These are phyloP conservation scores for Apiospora phragmitis DNA, from an alignment of 2,329 filamentous ascomycete genomes.

Conservation along the genomic window DNA sequence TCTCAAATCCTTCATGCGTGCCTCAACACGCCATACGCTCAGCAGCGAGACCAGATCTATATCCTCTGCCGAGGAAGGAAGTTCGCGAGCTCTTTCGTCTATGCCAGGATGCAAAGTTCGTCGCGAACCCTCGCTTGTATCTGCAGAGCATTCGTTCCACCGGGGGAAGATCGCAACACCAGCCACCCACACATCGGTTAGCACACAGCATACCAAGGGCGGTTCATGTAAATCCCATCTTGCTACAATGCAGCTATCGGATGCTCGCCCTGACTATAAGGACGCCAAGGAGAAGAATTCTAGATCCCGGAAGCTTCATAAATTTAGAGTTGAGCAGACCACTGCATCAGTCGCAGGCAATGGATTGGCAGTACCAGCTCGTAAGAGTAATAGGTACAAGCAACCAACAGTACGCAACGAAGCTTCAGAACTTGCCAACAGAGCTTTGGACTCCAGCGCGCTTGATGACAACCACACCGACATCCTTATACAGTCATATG, in stretches of 20 bases:
- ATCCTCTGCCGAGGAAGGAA: slow-evolving; percentile 14
- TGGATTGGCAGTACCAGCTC: background rate
- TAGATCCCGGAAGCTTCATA: background rate
- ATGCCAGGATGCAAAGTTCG: slow-evolving; percentile 1
- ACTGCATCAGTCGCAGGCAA: background rate
- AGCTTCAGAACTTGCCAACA: background rate
- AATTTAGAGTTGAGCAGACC: background rate
- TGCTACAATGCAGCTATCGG: background rate
- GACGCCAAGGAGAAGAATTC: background rate
- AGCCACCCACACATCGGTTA: background rate
- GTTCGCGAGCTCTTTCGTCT: slow-evolving; percentile 12
- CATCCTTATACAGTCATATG: background rate
- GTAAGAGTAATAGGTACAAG: background rate
- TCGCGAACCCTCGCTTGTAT: background rate
- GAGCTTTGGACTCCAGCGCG: background rate
- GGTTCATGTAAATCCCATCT: background rate
- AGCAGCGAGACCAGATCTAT: background rate
- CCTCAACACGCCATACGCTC: background rate
- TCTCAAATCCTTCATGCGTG: slow-evolving; percentile 6
- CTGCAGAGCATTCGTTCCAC: background rate
- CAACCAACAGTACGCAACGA: slow-evolving; percentile 9
- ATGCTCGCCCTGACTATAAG: background rate
- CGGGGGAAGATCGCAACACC: background rate
- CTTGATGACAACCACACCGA: background rate
- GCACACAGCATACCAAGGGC: background rate